These are phyloP conservation scores for Ascodesmis nigricans DNA, from an alignment of 495 filamentous ascomycete genomes.

Conservation along the genomic window DNA sequence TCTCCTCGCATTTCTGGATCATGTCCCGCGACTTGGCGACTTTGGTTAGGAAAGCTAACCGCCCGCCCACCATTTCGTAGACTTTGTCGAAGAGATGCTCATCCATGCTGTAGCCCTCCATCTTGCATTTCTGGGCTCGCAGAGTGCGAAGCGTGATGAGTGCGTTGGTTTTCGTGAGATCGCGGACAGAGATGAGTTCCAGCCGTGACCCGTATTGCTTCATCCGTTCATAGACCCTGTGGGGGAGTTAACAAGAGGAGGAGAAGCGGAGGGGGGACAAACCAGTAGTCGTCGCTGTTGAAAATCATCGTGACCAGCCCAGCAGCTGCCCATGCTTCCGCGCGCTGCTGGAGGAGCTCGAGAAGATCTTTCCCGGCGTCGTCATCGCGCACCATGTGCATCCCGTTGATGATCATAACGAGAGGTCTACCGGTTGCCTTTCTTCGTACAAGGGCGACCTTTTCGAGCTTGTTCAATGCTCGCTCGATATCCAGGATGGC, in stretches of 20 bases:
- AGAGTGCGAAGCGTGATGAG: constrained; percentile 53
- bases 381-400: constrained; percentile 75
- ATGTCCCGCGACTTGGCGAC: constrained; percentile 66
- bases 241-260: too few relatives aligned
- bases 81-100: constrained; percentile 45
- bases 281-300: constrained; percentile 91
- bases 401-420: constrained; percentile 73
- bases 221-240: constrained; percentile 59
- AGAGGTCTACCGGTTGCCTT: constrained; percentile 40
- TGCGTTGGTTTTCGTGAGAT: constrained; percentile 57
- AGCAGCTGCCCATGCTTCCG: constrained; percentile 83
- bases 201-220: constrained; percentile 79
- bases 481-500: constrained; percentile 85
- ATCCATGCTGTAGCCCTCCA: constrained; percentile 31
- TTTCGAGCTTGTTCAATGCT: constrained; percentile 92
- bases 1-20: constrained; percentile 51
- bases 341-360: constrained; percentile 84
- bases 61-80: constrained; percentile 66
- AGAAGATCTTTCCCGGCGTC: constrained; percentile 76
- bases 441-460: constrained; percentile 59
- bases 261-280: too few relatives aligned
- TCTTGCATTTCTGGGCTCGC: constrained; percentile 44
- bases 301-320: constrained; percentile 77
- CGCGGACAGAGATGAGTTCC: constrained; percentile 64
- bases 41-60: constrained; percentile 63